These are phyloP conservation scores for Corniculantispora saksenae DNA, from an alignment of 2,329 filamentous ascomycete genomes.

Conservation along the genomic window DNA sequence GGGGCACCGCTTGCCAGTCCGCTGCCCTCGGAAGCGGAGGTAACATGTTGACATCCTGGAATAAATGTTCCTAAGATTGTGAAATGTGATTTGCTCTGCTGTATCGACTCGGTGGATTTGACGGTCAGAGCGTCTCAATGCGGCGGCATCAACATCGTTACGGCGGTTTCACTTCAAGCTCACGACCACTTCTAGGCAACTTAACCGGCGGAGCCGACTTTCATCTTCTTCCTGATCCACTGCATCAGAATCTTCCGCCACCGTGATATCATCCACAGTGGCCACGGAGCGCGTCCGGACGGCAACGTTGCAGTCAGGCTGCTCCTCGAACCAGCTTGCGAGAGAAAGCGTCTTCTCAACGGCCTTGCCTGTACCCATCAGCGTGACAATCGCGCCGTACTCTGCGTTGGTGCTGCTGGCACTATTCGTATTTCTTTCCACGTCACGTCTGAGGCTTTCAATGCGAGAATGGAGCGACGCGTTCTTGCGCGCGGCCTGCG, in stretches of 20 bases:
- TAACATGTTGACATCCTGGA: not conserved
- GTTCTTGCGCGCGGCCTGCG: constrained; percentile 49
- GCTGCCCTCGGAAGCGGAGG: not conserved
- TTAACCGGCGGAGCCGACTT: constrained; percentile 50
- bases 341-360: constrained; percentile 64
- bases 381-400: constrained; percentile 45
- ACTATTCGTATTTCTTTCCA: constrained; percentile 7
- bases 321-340: constrained; percentile 64
- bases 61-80: not conserved
- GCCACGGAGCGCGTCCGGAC: constrained; percentile 63
- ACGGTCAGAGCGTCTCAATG: not conserved
- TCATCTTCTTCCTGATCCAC: constrained; percentile 35
- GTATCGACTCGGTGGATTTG: not conserved
- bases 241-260: constrained; percentile 16
- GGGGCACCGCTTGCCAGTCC: not conserved
- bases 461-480: constrained; percentile 49
- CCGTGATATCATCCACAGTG: constrained; percentile 65
- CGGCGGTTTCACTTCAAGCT: constrained; percentile 41
- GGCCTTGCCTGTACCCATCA: constrained; percentile 67
- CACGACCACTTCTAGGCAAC: constrained; percentile 52
- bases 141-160: not conserved
- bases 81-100: not conserved
- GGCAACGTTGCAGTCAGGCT: constrained; percentile 58
- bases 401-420: constrained; percentile 24
- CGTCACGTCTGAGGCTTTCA: constrained; percentile 40